Base-by-base conservation (phyloP, 1,284 basidiomycete species). In the Sporisorium reilianum region DNA sequence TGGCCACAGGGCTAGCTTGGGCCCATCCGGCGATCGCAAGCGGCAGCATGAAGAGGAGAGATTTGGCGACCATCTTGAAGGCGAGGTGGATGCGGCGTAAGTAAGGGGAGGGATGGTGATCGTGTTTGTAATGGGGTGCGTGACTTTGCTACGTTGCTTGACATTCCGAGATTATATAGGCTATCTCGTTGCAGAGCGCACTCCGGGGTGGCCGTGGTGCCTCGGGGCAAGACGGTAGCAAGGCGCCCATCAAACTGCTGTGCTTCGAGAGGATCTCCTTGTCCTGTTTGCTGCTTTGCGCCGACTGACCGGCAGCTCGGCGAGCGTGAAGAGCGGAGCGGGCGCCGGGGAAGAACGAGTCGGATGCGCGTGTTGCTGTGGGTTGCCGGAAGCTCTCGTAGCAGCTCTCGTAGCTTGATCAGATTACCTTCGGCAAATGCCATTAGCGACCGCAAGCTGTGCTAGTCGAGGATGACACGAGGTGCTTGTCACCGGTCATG, bases 41-140 rank as follows among this genome's bases (percentile, higher is more conserved):
- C 11, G 40, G 44, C n/a, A 55, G 45, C 18, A 41, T 44, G 23
- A 58, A 16, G 40, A 65, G 45, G 46, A 45, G 53, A 12, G 56
- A 59, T 20, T 44, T 54, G 52, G 32, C 38, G 22, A 50, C 30
- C 56, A 59, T 65, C 42, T 45, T 64, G 44, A 38, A 38, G 12
- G 16, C 16, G 5, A 12, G 32, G 32, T 12, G 11, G 11, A 3
- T 12, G 3, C 14, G 7, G 32, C 6, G 32, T 5, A 6, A 30
- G 5, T 30, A 10, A 30, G 30, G 34, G 14, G 6, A 11, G 14
- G 34, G 12, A 12, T 34, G 14, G 34, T 3, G 6, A 34, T 34
- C 14, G 22, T 5, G 30, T 11, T 11, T 9, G 26, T 28, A 25
- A 26, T 18, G 25, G 16, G 36, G 16, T 14, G 36, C 3, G 16